Evolutionary conservation across 1,284 basidiomycete genomes (phyloP).

Genomic region (Omphalotus olearius): DNA sequence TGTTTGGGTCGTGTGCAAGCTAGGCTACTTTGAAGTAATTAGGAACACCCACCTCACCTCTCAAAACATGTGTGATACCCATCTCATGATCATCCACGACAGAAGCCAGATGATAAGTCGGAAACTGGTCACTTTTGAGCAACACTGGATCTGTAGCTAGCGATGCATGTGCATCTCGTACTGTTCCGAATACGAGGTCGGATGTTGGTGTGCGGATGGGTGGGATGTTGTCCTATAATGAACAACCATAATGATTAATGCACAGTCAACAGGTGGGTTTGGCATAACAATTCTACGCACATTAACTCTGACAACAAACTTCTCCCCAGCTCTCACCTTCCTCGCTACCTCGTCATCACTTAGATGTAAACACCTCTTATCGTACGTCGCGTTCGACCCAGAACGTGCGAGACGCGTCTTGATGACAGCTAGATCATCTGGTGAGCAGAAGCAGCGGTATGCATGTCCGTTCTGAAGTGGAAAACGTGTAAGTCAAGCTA

Average conservation of each 20-base stretch:
- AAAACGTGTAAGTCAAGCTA: background rate
- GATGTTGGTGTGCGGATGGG: slow-evolving; percentile 41
- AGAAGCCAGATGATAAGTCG: slow-evolving; percentile 95
- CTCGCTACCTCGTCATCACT: slow-evolving; percentile 82
- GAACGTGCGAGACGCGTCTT: slow-evolving; percentile 64
- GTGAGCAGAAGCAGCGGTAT: slow-evolving; percentile 92
- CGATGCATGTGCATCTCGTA: slow-evolving; percentile 73
- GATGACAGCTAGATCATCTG: slow-evolving; percentile 62
- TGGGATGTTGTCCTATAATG: slow-evolving; percentile 46
- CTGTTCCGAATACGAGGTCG: slow-evolving; percentile 76
- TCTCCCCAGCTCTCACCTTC: slow-evolving; percentile 71
- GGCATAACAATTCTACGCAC: no score
- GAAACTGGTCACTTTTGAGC: slow-evolving; percentile 89
- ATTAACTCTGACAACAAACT: slow-evolving; percentile 82
- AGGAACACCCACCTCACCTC: slow-evolving; percentile 70
- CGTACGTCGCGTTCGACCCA: slow-evolving; percentile 78
- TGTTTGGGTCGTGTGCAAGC: background rate
- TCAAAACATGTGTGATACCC: slow-evolving; percentile 92
- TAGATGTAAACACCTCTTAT: slow-evolving; percentile 81
- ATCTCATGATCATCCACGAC: slow-evolving; percentile 96
- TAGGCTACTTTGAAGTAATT: background rate
- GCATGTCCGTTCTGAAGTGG: slow-evolving; percentile 73
- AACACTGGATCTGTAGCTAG: slow-evolving; percentile 89
- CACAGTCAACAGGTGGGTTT: no score
- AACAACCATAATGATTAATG: no score